Conservation (phyloP, 2,329 filamentous ascomycete species). For the Diplodia corticola region DNA sequence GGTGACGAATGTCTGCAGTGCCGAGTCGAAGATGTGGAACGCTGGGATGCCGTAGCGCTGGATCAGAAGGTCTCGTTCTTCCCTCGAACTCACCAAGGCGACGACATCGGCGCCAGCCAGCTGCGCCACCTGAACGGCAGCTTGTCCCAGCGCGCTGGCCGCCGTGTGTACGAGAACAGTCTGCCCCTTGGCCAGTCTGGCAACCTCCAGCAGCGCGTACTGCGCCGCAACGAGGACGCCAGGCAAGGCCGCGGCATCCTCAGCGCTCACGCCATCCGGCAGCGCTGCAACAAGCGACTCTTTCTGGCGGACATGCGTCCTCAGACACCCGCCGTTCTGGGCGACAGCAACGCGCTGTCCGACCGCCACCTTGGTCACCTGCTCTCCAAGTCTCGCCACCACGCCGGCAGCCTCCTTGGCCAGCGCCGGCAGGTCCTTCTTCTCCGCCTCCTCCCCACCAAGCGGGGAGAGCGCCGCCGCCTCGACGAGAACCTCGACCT, state of each 20-base stretch:
- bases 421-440: no score
- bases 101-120: slow-evolving; percentile 23
- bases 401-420: neutral
- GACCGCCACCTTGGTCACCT: slow-evolving; percentile 21
- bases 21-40: slow-evolving; percentile 3
- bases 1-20: no score
- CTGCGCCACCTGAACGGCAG: slow-evolving; percentile 24
- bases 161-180: slow-evolving; percentile 33
- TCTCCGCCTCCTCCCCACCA: no score
- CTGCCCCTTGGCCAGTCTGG: slow-evolving; percentile 20
- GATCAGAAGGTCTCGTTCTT: slow-evolving; percentile 16
- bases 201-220: slow-evolving; percentile 27
- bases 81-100: slow-evolving; percentile 21
- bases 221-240: neutral
- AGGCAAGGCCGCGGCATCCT: neutral
- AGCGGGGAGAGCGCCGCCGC: no score
- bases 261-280: neutral
- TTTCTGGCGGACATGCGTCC: neutral
- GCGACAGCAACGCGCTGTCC: slow-evolving; percentile 16
- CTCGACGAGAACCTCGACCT: slow-evolving; percentile 30
- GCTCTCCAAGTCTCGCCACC: no score
- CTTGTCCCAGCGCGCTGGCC: slow-evolving; percentile 25
- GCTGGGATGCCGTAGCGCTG: neutral
- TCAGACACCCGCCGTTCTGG: neutral
- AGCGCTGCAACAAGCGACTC: neutral